Evolutionary conservation across 768 basidiomycete genomes (phyloP).

Genomic region (Russula vinacea): DNA sequence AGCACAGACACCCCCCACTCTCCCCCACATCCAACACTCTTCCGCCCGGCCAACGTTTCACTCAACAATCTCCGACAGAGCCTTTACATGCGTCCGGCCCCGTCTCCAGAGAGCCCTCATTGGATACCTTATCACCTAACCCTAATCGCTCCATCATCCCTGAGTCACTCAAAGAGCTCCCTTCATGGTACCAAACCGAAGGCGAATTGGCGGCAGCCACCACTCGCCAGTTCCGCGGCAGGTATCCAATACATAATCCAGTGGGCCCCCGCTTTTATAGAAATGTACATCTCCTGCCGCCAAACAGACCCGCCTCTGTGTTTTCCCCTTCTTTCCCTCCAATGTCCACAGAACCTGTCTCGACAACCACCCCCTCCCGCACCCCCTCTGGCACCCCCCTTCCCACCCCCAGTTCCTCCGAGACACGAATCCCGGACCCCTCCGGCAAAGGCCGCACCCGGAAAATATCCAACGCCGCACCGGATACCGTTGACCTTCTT

Average conservation of each 20-base stretch:
- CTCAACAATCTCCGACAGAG: constrained; percentile 2
- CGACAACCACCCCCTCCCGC: constrained; percentile 49
- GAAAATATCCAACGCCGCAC: constrained; percentile 63
- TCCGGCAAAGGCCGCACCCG: constrained; percentile 56
- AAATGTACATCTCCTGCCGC: constrained; percentile 69
- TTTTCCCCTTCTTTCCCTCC: constrained; percentile 81
- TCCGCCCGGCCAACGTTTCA: neutral
- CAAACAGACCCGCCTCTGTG: constrained; percentile 61
- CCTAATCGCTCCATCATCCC: constrained; percentile 60
- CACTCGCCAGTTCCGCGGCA: constrained; percentile 48
- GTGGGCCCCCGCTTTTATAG: constrained; percentile 73
- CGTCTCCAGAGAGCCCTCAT: constrained; percentile 12
- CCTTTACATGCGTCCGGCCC: neutral
- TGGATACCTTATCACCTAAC: constrained; percentile 21
- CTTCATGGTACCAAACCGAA: constrained; percentile 57
- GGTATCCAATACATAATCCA: constrained; percentile 68
- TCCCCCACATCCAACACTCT: neutral
- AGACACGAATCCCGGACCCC: constrained; percentile 61
- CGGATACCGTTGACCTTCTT: constrained; percentile 68
- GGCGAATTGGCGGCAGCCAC: constrained; percentile 47
- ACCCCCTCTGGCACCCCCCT: constrained; percentile 68
- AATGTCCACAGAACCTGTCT: constrained; percentile 53
- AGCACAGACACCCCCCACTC: constrained; percentile 9
- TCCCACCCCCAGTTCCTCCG: constrained; percentile 75
- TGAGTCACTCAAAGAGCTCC: constrained; percentile 54